These are phyloP conservation scores for Acacia concinna DNA, from an alignment of 331 rosid species.

Conservation along the genomic window DNA sequence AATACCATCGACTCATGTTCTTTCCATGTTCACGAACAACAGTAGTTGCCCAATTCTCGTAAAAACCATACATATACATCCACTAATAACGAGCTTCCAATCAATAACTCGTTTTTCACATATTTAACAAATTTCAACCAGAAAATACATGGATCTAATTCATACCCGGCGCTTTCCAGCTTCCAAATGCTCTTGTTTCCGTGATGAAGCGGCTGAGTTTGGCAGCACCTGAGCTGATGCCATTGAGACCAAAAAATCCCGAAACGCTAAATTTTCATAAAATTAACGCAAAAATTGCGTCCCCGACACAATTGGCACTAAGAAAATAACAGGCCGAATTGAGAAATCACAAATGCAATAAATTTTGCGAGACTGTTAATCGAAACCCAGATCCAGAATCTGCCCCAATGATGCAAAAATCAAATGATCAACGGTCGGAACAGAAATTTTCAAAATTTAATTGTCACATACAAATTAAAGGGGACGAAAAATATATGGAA, in stretches of 20 bases:
- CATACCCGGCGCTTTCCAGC: constrained; percentile 95
- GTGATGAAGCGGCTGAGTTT: constrained; percentile 58
- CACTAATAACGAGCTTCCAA: neutral
- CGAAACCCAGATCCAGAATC: constrained; percentile 39
- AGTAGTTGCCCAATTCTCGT: neutral
- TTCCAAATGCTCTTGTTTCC: constrained; percentile 85
- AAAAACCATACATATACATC: neutral
- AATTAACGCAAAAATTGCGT: constrained; percentile 30
- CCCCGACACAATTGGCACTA: neutral
- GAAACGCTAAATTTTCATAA: constrained; percentile 31
- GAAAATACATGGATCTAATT: neutral
- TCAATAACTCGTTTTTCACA: constrained; percentile 13
- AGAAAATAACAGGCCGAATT: constrained; percentile 16
- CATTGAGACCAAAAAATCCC: constrained; percentile 45
- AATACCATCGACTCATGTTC: constrained; percentile 21
- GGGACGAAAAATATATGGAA: neutral
- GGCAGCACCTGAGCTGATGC: constrained; percentile 96
- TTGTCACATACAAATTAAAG: constrained; percentile 1
- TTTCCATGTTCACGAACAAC: neutral
- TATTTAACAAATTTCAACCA: neutral
- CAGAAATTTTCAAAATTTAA: constrained; percentile 15
- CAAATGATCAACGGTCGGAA: constrained; percentile 40
- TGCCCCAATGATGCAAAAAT: constrained; percentile 37
- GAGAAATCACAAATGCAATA: constrained; percentile 4
- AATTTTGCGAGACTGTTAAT: neutral